phyloP scores from a whole-genome alignment of 108 stramenopile genomes.

The Skeletonema potamos region DNA sequence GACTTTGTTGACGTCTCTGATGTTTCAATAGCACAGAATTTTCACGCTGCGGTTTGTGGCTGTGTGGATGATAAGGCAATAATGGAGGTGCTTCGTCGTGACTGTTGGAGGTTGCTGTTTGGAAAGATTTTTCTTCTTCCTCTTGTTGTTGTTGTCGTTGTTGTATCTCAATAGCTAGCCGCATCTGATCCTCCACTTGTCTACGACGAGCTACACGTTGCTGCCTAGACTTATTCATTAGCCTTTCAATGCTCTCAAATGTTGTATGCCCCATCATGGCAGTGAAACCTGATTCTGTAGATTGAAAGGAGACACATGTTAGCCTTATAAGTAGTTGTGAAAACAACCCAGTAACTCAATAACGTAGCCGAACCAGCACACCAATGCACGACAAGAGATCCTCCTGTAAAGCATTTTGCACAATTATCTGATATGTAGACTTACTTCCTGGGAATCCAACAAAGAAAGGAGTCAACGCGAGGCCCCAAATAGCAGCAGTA shows the following conservation, averaged over 20 bases:
- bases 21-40: constrained; percentile 41
- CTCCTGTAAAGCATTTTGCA: background rate
- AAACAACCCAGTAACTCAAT: too few species aligned
- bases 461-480: constrained; percentile 50
- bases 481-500: constrained; percentile 44
- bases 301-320: background rate
- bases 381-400: background rate
- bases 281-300: constrained; percentile 51
- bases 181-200: constrained; percentile 1
- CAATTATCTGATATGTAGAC: background rate
- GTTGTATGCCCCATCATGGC: constrained; percentile 53
- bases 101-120: background rate
- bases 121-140: constrained; percentile 1
- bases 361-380: too few species aligned
- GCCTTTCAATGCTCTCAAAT: constrained; percentile 7
- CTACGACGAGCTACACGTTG: background rate
- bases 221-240: background rate
- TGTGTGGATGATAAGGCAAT: constrained; percentile 15
- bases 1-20: constrained; percentile 36
- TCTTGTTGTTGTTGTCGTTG: constrained; percentile 7
- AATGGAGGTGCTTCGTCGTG: background rate
- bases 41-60: constrained; percentile 30
- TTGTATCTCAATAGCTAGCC: background rate
- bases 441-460: constrained; percentile 57
- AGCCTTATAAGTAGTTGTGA: too few species aligned